phyloP scores from a whole-genome alignment of 176 grass and related monocot genomes.

The Elaeis guineensis region DNA sequence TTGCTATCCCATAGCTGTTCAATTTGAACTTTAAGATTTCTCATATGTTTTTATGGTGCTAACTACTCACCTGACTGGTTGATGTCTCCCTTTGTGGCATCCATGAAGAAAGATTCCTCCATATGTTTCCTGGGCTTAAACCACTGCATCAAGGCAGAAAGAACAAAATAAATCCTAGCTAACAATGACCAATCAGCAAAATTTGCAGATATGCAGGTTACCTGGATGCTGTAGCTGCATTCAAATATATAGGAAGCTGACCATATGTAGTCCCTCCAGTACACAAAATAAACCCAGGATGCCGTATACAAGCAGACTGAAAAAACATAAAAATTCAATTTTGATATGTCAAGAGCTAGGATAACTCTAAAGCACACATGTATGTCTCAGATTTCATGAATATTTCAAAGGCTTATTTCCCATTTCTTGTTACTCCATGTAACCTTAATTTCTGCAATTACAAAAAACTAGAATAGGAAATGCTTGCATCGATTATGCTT shows the following conservation, averaged over 20 bases:
- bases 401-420: no score
- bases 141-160: constrained; percentile 25
- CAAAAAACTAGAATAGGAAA: no score
- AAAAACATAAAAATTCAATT: constrained; percentile 24
- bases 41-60: no score
- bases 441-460: no score
- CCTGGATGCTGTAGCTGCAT: constrained; percentile 43
- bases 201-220: constrained; percentile 11
- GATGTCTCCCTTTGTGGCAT: constrained; percentile 51
- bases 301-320: constrained; percentile 72
- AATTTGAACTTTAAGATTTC: no score
- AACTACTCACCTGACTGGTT: constrained; percentile 45
- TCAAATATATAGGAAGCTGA: constrained; percentile 76
- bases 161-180: no score
- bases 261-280: constrained; percentile 88
- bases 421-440: no score
- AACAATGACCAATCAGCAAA: constrained; percentile 7
- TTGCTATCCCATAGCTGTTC: no score
- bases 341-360: constrained; percentile 14
- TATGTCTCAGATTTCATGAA: no score
- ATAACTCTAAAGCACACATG: background rate
- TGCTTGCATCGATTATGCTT: no score
- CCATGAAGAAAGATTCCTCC: constrained; percentile 90
- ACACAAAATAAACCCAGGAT: constrained; percentile 86
- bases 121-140: constrained; percentile 65